Conservation (phyloP, 2,329 filamentous ascomycete genomes). For the Penicillium thymicola region DNA sequence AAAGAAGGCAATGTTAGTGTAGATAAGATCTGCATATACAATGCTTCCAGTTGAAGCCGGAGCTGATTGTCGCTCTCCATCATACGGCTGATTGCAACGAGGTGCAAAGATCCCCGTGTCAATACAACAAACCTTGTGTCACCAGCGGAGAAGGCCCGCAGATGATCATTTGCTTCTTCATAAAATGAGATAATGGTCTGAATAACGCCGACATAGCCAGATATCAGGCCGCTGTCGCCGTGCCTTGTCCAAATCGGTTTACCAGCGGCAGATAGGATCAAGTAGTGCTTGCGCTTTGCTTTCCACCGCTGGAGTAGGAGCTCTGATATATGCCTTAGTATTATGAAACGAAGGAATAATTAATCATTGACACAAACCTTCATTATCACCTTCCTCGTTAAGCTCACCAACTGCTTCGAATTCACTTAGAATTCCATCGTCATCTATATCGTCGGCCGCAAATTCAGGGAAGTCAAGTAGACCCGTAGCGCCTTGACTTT, state of each 20-base stretch:
- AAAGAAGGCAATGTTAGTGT: slow-evolving; percentile 87
- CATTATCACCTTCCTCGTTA: slow-evolving; percentile 52
- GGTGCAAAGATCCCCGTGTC: slow-evolving; percentile 81
- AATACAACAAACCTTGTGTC: slow-evolving; percentile 80
- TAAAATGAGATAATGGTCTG: slow-evolving; percentile 99
- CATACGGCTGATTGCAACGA: slow-evolving; percentile 88
- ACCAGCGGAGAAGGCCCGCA: slow-evolving; percentile 84
- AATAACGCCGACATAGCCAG: slow-evolving; percentile 88
- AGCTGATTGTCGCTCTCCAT: slow-evolving; percentile 91
- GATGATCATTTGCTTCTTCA: slow-evolving; percentile 70
- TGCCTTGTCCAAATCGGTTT: slow-evolving; percentile 98
- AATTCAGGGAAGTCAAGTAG: slow-evolving; percentile 36
- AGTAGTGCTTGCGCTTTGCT: slow-evolving; percentile 91
- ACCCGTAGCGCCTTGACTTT: slow-evolving; percentile 37
- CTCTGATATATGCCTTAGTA: slow-evolving; percentile 24
- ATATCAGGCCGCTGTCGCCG: slow-evolving; percentile 84
- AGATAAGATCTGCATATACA: slow-evolving; percentile 98
- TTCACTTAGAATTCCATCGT: slow-evolving; percentile 66
- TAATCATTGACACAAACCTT: slow-evolving; percentile 46
- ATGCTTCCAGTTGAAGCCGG: slow-evolving; percentile 78
- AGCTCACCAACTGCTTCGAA: slow-evolving; percentile 69
- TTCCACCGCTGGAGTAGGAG: slow-evolving; percentile 72
- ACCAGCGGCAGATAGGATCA: slow-evolving; percentile 91
- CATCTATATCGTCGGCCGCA: slow-evolving; percentile 52
- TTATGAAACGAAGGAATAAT: not conserved